A percentile compares a stretch with the other conserved stretches of the same genome.
Evolutionary conservation across 2,329 filamentous ascomycete species (phyloP).

Genomic region (Onygena corvina): DNA sequence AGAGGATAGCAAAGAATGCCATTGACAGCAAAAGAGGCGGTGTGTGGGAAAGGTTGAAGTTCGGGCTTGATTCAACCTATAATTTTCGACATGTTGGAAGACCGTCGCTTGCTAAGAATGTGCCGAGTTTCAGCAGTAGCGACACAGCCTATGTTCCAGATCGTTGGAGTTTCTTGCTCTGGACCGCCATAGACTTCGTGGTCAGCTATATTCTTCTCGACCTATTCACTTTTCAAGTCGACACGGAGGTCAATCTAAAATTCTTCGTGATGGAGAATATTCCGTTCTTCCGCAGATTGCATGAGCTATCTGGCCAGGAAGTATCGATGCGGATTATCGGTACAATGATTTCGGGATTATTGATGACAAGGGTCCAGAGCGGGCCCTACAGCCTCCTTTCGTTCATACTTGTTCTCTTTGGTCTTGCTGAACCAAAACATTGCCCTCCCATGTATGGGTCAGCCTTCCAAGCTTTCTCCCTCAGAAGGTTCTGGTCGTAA

Average conservation of each 20-base stretch:
- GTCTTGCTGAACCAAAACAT: constrained; percentile 4
- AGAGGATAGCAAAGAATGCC: background rate
- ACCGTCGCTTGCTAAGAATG: background rate
- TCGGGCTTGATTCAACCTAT: background rate
- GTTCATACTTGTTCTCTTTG: constrained; percentile 6
- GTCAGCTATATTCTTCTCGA: background rate
- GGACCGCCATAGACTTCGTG: background rate
- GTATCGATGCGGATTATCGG: background rate
- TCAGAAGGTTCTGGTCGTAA: constrained; percentile 12
- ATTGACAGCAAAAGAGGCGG: background rate
- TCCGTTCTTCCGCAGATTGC: background rate
- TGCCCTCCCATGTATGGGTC: constrained; percentile 10
- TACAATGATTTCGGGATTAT: background rate
- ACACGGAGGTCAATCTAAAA: background rate
- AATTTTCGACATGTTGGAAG: background rate
- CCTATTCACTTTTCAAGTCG: background rate
- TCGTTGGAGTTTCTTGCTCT: background rate
- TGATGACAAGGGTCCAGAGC: background rate
- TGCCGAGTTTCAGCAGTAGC: background rate
- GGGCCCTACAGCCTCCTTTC: background rate
- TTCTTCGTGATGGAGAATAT: background rate
- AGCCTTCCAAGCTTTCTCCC: constrained; percentile 9
- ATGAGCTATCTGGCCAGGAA: background rate
- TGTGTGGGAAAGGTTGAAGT: background rate
- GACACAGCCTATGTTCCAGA: background rate